Evolutionary conservation across 176 grass and related monocot genomes (phyloP).

Genomic region (Carex scoparia): DNA sequence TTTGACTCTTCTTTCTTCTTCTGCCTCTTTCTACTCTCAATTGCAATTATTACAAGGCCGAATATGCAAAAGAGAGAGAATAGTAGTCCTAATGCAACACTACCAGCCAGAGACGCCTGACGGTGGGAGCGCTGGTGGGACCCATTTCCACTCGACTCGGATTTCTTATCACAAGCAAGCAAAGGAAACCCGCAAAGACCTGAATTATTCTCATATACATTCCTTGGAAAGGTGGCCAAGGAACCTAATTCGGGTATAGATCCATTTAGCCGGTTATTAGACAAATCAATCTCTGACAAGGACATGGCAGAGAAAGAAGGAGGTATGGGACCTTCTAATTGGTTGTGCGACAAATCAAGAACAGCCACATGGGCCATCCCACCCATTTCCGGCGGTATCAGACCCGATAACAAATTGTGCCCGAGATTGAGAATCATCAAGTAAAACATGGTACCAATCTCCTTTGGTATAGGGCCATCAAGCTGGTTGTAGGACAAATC

Average conservation of each 20-base stretch:
- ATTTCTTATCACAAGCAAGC: slow-evolving; percentile 10
- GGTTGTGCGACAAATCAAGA: slow-evolving; percentile 80
- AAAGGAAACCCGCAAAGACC: slow-evolving; percentile 81
- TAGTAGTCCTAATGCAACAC: slow-evolving; percentile 63
- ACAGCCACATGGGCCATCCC: slow-evolving; percentile 51
- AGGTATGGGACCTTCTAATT: slow-evolving; percentile 70
- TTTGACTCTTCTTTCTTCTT: slow-evolving; percentile 49
- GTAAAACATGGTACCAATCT: slow-evolving; percentile 79
- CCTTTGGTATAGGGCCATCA: slow-evolving; percentile 52
- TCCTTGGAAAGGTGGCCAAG: slow-evolving; percentile 64
- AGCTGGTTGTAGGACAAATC: slow-evolving; percentile 92
- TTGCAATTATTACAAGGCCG: slow-evolving; percentile 53
- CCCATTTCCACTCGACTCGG: slow-evolving; percentile 18
- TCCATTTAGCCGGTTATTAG: slow-evolving; percentile 81
- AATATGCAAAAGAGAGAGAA: slow-evolving; percentile 77
- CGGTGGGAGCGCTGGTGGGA: slow-evolving; percentile 36
- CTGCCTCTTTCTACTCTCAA: slow-evolving; percentile 65
- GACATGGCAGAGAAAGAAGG: slow-evolving; percentile 60
- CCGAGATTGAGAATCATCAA: slow-evolving; percentile 94
- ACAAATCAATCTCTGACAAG: slow-evolving; percentile 80
- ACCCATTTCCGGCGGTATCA: slow-evolving; percentile 56
- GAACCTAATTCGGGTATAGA: slow-evolving; percentile 75
- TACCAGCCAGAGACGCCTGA: slow-evolving; percentile 61
- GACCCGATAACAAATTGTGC: slow-evolving; percentile 65
- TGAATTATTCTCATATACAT: slow-evolving; percentile 70